A percentile compares a stretch with the other conserved stretches of the same genome.
Evolutionary conservation across 257 asterid species (phyloP).

Genomic region (Rauvolfia tetraphylla): DNA sequence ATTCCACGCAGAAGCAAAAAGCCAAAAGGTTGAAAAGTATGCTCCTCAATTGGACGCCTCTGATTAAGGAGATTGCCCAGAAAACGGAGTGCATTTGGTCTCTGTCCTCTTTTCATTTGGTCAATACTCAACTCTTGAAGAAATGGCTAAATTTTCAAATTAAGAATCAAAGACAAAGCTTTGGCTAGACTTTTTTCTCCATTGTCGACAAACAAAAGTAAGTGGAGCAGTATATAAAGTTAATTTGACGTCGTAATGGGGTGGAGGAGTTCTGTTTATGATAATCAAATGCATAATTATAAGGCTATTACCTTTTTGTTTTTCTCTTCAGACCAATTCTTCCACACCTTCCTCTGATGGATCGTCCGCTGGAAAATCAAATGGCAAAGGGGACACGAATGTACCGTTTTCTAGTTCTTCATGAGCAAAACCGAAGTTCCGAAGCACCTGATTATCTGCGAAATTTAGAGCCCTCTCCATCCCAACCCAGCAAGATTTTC

Average conservation of each 20-base stretch:
- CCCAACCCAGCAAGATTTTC: conserved; percentile 25
- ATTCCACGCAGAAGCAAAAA: not conserved
- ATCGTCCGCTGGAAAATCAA: conserved; percentile 20
- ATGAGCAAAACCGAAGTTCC: conserved; percentile 28
- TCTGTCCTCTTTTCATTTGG: not conserved
- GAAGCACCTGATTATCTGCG: conserved; percentile 39
- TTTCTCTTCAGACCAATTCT: conserved; percentile 1
- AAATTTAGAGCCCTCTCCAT: conserved; percentile 37
- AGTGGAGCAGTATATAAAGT: not conserved
- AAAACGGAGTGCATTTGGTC: not conserved
- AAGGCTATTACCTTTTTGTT: not conserved
- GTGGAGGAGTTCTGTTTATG: no score
- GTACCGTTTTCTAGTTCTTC: conserved; percentile 20
- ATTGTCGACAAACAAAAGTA: not conserved
- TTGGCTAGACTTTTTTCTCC: not conserved
- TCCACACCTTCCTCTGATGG: conserved; percentile 8
- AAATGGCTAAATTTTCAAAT: not conserved
- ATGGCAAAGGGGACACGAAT: conserved; percentile 21
- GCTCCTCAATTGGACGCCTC: not conserved
- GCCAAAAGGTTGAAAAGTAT: not conserved
- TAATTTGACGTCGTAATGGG: no score
- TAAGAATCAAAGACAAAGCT: not conserved
- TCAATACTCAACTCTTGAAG: not conserved
- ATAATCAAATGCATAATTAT: no score
- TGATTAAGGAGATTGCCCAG: conserved; percentile 13